Base-by-base conservation (phyloP, 2,329 filamentous ascomycete species). In the Monosporascus cannonballus region DNA sequence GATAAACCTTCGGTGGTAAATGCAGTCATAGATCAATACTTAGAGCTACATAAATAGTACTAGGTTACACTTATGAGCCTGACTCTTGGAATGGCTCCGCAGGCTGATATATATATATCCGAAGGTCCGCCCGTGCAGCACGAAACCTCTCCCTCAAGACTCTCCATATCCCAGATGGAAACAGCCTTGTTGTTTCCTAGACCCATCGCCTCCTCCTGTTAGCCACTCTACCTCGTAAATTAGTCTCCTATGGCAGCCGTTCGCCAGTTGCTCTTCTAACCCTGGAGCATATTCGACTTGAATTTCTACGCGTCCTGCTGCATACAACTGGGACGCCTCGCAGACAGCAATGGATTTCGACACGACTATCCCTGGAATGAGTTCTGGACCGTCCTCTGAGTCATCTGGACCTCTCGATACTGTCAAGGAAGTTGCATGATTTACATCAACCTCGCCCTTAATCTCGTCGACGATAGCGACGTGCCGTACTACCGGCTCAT, bases 211-310 rank as follows among this genome's bases (percentile, higher is more conserved):
- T 3, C 15, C 18, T 22, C 22, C 14, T 15, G 14, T 15, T 15
- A 17, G 20, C 22, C 22, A 20, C 20, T 25, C 18, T 8, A 44
- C 20, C 14, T 44, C 20, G 20, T 24, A 44, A 6, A 11, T 15
- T 6, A 44, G 20, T 11, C 20, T 44, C 22, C 22, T 25, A 8
- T 22, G n/a, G 18, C 20, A 22, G 8, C 17, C 22, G 14, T 15
- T 24, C 5, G 41, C 22, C 3, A 3, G 14, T 9, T 39, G 6
- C 1, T 0, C 17, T 18, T 17, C 25, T 27, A 38, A 24, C n/a
- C 24, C 7, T 18, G 14, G 27, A 11, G 49, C 50, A 27, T 61
- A 60, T 47, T 60, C 55, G 20, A 60, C 27, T 8, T 57, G 56
- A 11, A 60, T 17, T n/a, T 55, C 53, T 6, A 59, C 4, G 3